Conservation (phyloP, 116 monocot species). For the Thalassia testudinum region DNA sequence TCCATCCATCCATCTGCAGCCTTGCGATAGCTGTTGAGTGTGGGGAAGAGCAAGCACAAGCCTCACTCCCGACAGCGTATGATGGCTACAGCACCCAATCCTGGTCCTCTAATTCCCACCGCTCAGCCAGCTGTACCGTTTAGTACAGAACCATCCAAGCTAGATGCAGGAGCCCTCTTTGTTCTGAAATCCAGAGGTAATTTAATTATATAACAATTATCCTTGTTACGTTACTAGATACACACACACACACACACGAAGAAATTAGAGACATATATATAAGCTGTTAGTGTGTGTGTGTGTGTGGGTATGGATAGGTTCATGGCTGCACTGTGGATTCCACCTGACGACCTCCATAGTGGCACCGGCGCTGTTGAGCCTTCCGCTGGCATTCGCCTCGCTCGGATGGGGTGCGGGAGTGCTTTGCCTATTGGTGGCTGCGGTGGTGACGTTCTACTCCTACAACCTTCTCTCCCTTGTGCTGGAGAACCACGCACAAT, state of each 20-base stretch:
- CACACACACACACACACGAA: too few relatives aligned
- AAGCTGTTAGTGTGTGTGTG: not conserved
- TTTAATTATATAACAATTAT: too few relatives aligned
- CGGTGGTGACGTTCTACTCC: conserved; percentile 87
- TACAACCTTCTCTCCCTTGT: conserved; percentile 86
- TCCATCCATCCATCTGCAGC: too few relatives aligned
- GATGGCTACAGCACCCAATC: too few relatives aligned
- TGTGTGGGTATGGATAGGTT: conserved; percentile 23
- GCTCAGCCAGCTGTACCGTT: too few relatives aligned
- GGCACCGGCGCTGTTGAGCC: conserved; percentile 74
- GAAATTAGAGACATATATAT: not conserved
- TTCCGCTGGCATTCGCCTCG: conserved; percentile 66
- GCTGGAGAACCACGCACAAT: conserved; percentile 62
- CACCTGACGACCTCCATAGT: conserved; percentile 92
- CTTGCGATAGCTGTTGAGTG: too few relatives aligned
- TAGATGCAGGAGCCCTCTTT: conserved; percentile 7
- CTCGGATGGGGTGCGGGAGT: conserved; percentile 68
- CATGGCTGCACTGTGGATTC: conserved; percentile 91
- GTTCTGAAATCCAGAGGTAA: conserved; percentile 6
- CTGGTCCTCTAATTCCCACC: too few relatives aligned
- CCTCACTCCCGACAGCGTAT: too few relatives aligned
- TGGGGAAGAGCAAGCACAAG: too few relatives aligned
- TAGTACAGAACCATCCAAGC: not conserved
- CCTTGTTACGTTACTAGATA: too few relatives aligned
- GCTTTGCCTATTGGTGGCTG: conserved; percentile 29